Conservation (phyloP, 148 eudicot species). For the Heliosperma pusillum region DNA sequence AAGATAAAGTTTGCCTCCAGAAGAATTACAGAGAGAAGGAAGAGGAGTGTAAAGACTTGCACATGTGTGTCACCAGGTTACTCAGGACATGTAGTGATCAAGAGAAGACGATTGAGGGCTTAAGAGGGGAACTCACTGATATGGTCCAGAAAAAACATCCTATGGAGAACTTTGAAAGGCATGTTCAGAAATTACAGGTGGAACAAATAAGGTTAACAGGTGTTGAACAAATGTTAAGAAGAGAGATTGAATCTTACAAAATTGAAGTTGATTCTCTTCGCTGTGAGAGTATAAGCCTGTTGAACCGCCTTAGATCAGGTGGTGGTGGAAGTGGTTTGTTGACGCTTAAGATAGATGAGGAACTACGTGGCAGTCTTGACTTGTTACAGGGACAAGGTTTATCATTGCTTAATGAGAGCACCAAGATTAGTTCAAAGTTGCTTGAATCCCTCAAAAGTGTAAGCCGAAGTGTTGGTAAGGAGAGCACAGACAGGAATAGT, state of each 20-base stretch:
- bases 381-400: conserved; percentile 66
- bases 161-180: conserved; percentile 48
- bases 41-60: conserved; percentile 75
- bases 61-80: conserved; percentile 51
- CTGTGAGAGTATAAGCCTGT: conserved; percentile 64
- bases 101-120: conserved; percentile 75
- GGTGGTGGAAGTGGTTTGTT: conserved; percentile 49
- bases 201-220: conserved; percentile 80
- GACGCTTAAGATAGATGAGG: conserved; percentile 68
- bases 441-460: conserved; percentile 57
- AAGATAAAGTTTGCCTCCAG: conserved; percentile 47
- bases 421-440: conserved; percentile 53
- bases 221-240: conserved; percentile 70
- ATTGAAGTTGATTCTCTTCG: conserved; percentile 70
- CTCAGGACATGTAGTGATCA: conserved; percentile 76
- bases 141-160: conserved; percentile 43
- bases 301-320: conserved; percentile 55
- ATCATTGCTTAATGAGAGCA: conserved; percentile 51
- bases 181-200: conserved; percentile 54
- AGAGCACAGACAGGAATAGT: conserved; percentile 31
- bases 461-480: conserved; percentile 32
- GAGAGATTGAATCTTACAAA: conserved; percentile 65
- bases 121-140: conserved; percentile 56
- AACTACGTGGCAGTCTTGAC: conserved; percentile 48
- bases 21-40: conserved; percentile 61